Base-by-base conservation (phyloP, 1,139 yeast species). In the Trichomonascaceae sp. region DNA sequence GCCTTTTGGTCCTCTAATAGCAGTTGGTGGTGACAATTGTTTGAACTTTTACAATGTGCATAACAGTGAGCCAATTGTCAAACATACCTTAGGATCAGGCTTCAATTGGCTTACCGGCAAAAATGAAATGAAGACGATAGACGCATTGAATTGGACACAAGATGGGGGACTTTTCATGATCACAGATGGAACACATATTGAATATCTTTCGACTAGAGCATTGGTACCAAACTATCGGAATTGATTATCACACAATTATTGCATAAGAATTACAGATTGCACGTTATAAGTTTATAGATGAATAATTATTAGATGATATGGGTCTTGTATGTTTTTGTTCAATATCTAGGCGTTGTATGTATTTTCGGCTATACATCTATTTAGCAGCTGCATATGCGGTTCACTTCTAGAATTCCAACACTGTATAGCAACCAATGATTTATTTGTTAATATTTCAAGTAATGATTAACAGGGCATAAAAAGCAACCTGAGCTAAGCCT, bases 81-180 rank as follows among this genome's bases (percentile, higher is more conserved):
- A 18, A 18, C 17, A 41, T 10, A 18, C 38, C 3, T 38, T 48
- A n/a, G 43, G 50, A 10, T 30, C 36, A 22, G 20, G 45, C 22
- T 48, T 43, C 39, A 30, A 48, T 27, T 30, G 45, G 17, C 36
- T 22, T 12, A 18, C 41, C 8, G 45, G 50, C 12, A 41, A 43
- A 9, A 32, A 19, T 13, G 20, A n/a, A 12, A 48, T 22, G 17
- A 39, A 24, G 38, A 27, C 44, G 18, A 39, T 41, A 22, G 50
- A 48, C 22, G 50, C 50, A 15, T 38, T 48, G 38, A 36, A 48
- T 15, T 48, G 50, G 50, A 48, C 50, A 9, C 36, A 43, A 5
- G 39, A 36, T 39, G 50, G 50, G 15, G 50, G 45, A 10, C 36
- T 48, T 18, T 39, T 22, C 24, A 36, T 38, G 27, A 44, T 48